Percentiles rank a stretch among this genome's conserved stretches.
Conservation (phyloP, 2,329 filamentous ascomycete genomes). For the Keithomyces neogunnii region DNA sequence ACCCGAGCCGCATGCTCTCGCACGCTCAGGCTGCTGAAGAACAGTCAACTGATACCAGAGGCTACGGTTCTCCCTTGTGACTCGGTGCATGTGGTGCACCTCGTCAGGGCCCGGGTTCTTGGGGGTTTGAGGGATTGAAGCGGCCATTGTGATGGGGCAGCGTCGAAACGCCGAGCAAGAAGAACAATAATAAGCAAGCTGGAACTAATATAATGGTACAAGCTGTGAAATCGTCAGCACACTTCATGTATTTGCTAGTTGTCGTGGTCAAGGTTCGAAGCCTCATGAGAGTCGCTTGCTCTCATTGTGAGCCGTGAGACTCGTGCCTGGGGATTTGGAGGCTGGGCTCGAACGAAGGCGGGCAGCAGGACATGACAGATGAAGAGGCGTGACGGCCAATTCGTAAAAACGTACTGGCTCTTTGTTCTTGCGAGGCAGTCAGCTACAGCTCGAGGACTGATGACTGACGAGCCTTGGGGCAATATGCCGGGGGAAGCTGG, state of each 20-base stretch:
- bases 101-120: conserved; percentile 23
- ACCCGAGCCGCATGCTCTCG: conserved; percentile 88
- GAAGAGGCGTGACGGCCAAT: too few relatives aligned
- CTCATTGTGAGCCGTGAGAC: too few relatives aligned
- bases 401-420: neutral
- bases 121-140: conserved; percentile 20
- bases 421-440: neutral
- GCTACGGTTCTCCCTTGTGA: conserved; percentile 64
- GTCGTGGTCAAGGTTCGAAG: neutral
- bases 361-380: neutral
- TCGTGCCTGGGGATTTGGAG: too few relatives aligned
- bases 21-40: conserved; percentile 89
- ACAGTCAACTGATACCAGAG: conserved; percentile 79
- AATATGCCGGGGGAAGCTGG: neutral
- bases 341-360: too few relatives aligned
- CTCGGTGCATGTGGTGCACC: conserved; percentile 37
- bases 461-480: conserved; percentile 2
- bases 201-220: neutral
- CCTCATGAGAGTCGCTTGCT: too few relatives aligned
- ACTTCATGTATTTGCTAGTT: neutral
- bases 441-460: neutral
- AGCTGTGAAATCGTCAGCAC: neutral
- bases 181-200: neutral
- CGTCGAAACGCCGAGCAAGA: neutral
- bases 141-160: conserved; percentile 18